Percentiles rank a stretch among this genome's conserved stretches.
Conservation (phyloP, 768 basidiomycete genomes). For the Suillus weaverae region DNA sequence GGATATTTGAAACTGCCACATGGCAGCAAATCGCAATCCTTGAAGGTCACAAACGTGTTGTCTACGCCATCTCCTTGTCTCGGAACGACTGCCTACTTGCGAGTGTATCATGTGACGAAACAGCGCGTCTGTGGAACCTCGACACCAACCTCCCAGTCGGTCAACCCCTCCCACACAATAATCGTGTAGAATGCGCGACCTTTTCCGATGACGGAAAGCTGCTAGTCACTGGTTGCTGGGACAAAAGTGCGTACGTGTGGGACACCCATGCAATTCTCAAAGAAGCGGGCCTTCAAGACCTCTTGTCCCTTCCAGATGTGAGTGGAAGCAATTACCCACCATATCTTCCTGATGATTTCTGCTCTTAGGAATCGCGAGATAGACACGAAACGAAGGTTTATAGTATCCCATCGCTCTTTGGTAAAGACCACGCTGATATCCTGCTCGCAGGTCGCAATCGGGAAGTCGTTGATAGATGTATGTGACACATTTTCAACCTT, state of each 20-base stretch:
- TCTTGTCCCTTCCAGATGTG: not conserved
- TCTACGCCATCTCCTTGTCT: not conserved
- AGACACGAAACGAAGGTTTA: not conserved
- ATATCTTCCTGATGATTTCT: not conserved
- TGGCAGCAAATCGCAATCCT: not conserved
- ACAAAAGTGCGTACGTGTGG: not conserved
- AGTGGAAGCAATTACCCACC: not conserved
- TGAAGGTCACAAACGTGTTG: not conserved
- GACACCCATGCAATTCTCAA: not conserved
- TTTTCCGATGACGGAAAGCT: not conserved
- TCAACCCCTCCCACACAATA: not conserved
- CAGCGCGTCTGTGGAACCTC: not conserved
- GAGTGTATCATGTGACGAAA: not conserved
- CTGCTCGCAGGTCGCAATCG: not conserved
- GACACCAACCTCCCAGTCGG: not conserved
- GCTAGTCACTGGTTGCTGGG: not conserved
- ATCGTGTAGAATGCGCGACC: not conserved
- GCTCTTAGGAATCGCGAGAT: not conserved
- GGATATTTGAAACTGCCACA: not conserved
- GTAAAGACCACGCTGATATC: not conserved
- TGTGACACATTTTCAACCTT: not conserved
- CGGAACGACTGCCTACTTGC: not conserved
- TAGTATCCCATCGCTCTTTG: no score
- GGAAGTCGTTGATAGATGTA: not conserved
- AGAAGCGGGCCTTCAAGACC: not conserved